Percentiles rank a stretch among this genome's conserved stretches.
Conservation (phyloP, 257 asterid genomes). For the Euphrasia confusa region DNA sequence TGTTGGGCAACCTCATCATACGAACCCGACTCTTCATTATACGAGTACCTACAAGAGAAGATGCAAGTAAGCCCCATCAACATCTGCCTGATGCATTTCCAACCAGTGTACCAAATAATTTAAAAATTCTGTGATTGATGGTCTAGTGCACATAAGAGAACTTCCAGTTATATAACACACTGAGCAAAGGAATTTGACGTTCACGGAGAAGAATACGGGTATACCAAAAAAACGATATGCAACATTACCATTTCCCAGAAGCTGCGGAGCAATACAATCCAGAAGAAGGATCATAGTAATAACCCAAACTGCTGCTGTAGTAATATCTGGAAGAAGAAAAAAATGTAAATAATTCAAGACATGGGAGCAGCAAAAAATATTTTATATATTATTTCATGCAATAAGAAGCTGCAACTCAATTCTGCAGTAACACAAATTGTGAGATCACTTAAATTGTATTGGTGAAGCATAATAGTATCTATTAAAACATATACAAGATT, state of each 20-base stretch:
- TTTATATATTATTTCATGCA: background rate
- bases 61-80: slow-evolving; percentile 12
- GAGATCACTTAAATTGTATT: slow-evolving; percentile 6
- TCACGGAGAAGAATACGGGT: background rate
- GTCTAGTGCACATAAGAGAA: background rate
- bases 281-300: slow-evolving; percentile 85
- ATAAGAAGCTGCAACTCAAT: background rate
- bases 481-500: background rate
- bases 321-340: slow-evolving; percentile 53
- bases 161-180: slow-evolving; percentile 1
- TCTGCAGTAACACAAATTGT: background rate
- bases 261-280: slow-evolving; percentile 81
- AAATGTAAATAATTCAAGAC: slow-evolving; percentile 1
- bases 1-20: slow-evolving; percentile 63
- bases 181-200: background rate
- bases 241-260: slow-evolving; percentile 76
- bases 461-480: slow-evolving; percentile 16
- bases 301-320: slow-evolving; percentile 84
- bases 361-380: background rate
- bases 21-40: slow-evolving; percentile 56
- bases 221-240: background rate
- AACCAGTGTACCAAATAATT: background rate
- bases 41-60: slow-evolving; percentile 50
- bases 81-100: background rate
- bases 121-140: background rate